Conservation (phyloP, 176 grass and related monocot species). For the Oryza australiensis region DNA sequence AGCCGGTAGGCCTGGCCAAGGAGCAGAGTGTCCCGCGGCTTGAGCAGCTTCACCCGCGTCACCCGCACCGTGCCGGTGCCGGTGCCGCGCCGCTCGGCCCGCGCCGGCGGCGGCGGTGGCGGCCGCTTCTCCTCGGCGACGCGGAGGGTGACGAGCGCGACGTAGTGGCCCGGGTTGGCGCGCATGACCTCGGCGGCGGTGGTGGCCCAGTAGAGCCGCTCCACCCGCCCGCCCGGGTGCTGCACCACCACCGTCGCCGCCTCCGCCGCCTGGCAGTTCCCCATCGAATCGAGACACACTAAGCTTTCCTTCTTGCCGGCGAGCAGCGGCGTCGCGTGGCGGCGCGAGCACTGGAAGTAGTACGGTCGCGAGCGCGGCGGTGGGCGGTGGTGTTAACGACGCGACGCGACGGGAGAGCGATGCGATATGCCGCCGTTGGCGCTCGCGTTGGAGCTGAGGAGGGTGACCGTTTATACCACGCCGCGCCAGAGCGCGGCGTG, state of each 20-base stretch:
- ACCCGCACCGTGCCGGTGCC: constrained; percentile 26
- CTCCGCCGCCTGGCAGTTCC: constrained; percentile 96
- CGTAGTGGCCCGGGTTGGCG: constrained; percentile 86
- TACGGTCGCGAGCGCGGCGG: constrained; percentile 15
- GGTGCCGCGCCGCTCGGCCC: not conserved
- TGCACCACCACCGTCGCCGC: constrained; percentile 77
- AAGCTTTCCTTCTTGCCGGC: no score
- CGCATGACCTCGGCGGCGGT: constrained; percentile 85
- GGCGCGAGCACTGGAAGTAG: not conserved
- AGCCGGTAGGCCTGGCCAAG: constrained; percentile 84
- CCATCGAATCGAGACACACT: constrained; percentile 38
- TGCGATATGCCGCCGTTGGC: not conserved
- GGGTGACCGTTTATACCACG: not conserved
- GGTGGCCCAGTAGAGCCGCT: constrained; percentile 85
- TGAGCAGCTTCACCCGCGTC: constrained; percentile 88
- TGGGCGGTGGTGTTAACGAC: not conserved
- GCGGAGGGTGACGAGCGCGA: constrained; percentile 73
- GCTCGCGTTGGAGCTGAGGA: not conserved
- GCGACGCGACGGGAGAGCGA: not conserved
- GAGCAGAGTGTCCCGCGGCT: constrained; percentile 64
- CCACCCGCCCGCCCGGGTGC: constrained; percentile 76
- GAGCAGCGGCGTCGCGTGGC: not conserved
- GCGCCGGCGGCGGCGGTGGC: not conserved
- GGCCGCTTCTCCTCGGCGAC: constrained; percentile 24
- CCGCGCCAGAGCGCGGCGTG: not conserved